Evolutionary conservation across 2,329 filamentous ascomycete species (phyloP).

Genomic region (Cladophialophora psammophila): DNA sequence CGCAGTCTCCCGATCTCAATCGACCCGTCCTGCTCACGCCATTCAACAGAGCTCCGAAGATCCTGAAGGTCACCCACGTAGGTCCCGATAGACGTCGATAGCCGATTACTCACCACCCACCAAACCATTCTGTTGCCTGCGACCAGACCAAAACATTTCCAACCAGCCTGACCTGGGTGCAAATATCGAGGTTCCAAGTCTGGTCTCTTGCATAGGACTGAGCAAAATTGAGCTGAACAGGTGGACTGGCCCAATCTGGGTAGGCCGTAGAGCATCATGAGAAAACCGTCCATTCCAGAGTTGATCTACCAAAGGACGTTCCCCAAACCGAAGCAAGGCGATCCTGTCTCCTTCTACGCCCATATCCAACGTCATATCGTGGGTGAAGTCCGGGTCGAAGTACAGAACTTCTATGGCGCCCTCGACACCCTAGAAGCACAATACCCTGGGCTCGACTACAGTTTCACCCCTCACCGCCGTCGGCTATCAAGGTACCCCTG

Average conservation of each 20-base stretch:
- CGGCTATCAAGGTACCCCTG: conserved; percentile 67
- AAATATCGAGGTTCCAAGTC: background rate
- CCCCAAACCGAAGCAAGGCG: conserved; percentile 62
- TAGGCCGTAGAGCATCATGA: conserved; percentile 55
- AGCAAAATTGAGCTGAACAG: background rate
- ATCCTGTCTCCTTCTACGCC: conserved; percentile 65
- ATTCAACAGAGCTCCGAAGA: background rate
- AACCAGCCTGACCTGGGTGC: background rate
- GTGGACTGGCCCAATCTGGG: background rate
- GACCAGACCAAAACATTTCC: background rate
- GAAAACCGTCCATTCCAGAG: conserved; percentile 65
- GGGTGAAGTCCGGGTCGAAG: conserved; percentile 70
- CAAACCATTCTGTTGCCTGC: background rate
- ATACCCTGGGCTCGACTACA: conserved; percentile 71
- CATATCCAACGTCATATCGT: conserved; percentile 69
- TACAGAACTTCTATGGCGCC: conserved; percentile 68
- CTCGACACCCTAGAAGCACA: conserved; percentile 70
- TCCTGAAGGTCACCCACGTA: conserved; percentile 6
- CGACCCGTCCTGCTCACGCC: background rate
- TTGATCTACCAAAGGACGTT: conserved; percentile 67
- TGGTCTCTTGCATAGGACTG: background rate
- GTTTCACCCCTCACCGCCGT: conserved; percentile 67
- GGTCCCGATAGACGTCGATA: conserved; percentile 8
- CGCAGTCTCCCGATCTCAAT: background rate
- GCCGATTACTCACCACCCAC: conserved; percentile 10